These are phyloP conservation scores for Physcomitrium patens DNA, from an alignment of 225 moss, liverwort and hornwort species.

Conservation along the genomic window DNA sequence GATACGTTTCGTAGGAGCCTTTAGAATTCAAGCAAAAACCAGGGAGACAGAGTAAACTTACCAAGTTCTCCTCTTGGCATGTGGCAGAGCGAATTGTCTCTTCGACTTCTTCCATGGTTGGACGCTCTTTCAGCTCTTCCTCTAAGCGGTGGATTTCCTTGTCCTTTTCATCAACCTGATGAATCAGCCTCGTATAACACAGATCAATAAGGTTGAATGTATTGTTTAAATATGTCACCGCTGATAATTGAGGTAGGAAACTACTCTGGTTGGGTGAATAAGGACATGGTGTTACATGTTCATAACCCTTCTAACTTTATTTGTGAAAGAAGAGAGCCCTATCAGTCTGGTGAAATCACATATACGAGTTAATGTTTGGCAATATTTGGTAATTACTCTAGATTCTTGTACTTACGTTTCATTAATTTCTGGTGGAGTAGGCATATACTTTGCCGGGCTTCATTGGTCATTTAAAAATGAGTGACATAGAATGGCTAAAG, in stretches of 20 bases:
- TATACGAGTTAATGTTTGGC: conserved; percentile 1
- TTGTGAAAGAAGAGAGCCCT: too few species aligned
- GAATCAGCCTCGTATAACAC: conserved; percentile 23
- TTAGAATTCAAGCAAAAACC: conserved; percentile 10
- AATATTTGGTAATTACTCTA: conserved; percentile 1
- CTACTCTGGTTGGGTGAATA: neutral
- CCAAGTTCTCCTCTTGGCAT: conserved; percentile 43
- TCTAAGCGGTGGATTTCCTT: conserved; percentile 50
- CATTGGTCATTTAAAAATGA: conserved; percentile 14
- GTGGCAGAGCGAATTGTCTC: conserved; percentile 45
- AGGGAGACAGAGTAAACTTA: conserved; percentile 26
- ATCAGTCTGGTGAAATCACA: neutral
- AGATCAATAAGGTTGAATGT: neutral
- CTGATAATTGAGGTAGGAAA: conserved; percentile 2
- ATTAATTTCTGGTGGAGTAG: neutral
- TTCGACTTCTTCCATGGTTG: conserved; percentile 59
- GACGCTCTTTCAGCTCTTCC: conserved; percentile 55
- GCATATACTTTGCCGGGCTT: neutral
- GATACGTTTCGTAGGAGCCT: neutral
- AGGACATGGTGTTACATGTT: neutral
- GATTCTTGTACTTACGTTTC: neutral
- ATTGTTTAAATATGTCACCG: conserved; percentile 12
- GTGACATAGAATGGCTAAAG: neutral
- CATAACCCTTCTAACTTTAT: neutral
- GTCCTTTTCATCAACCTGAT: conserved; percentile 54